A percentile compares a stretch with the other conserved stretches of the same genome.
These are phyloP conservation scores for Gossypium lobatum DNA, from an alignment of 441 rosid genomes.

Conservation along the genomic window DNA sequence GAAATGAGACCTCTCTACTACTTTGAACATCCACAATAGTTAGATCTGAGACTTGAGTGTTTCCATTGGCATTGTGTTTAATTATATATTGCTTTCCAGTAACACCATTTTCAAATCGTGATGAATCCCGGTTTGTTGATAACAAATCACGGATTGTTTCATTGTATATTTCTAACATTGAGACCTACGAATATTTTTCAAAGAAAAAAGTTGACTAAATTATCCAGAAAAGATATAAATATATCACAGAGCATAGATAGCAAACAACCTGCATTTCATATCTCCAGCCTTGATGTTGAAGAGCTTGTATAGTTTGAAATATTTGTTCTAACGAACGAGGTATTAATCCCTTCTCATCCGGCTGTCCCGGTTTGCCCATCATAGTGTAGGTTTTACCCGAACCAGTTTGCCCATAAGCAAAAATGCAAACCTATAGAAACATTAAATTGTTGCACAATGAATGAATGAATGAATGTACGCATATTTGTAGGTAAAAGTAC, in stretches of 20 bases:
- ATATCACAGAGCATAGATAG: neutral
- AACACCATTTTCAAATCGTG: conserved; percentile 21
- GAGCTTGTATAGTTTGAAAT: conserved; percentile 74
- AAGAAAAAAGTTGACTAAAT: neutral
- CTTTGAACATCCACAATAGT: conserved; percentile 85
- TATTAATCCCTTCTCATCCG: conserved; percentile 73
- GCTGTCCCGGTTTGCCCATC: conserved; percentile 86
- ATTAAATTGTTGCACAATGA: neutral
- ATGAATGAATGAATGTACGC: too few relatives aligned
- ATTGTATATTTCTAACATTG: conserved; percentile 97
- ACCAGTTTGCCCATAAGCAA: conserved; percentile 99
- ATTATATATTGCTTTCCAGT: conserved; percentile 77
- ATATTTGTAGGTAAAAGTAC: too few relatives aligned
- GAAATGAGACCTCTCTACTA: conserved; percentile 67
- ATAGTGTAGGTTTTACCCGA: conserved; percentile 97
- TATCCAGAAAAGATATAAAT: neutral
- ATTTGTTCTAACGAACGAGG: conserved; percentile 90
- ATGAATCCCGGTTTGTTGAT: conserved; percentile 42
- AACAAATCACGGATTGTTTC: conserved; percentile 88
- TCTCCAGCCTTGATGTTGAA: conserved; percentile 86
- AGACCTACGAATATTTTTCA: conserved; percentile 43
- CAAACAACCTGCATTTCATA: conserved; percentile 73
- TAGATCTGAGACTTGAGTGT: conserved; percentile 75
- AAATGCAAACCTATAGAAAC: conserved; percentile 72
- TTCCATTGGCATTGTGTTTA: conserved; percentile 80